phyloP scores from a whole-genome alignment of 306 rosid genomes.

The Dryas drummondii region DNA sequence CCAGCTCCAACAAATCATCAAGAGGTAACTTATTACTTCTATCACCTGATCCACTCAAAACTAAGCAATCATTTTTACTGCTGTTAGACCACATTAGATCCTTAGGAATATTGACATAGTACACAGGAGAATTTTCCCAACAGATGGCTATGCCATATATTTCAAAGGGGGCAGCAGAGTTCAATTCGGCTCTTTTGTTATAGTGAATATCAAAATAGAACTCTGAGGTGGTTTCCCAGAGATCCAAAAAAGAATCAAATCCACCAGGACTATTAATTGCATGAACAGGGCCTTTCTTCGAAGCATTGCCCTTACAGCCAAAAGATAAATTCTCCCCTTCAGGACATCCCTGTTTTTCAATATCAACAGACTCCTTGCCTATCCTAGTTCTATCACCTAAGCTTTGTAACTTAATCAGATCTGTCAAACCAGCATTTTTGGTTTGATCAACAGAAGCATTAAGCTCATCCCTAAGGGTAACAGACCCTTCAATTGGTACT shows the following conservation, averaged over 20 bases:
- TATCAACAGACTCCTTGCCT: slow-evolving; percentile 27
- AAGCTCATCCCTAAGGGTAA: slow-evolving; percentile 33
- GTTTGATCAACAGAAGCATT: slow-evolving; percentile 28
- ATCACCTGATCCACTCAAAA: slow-evolving; percentile 41
- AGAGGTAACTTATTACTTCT: slow-evolving; percentile 42
- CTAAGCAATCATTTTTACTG: slow-evolving; percentile 35
- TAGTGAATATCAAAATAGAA: slow-evolving; percentile 85
- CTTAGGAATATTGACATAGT: slow-evolving; percentile 77
- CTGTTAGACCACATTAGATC: slow-evolving; percentile 64
- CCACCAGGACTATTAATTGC: slow-evolving; percentile 69
- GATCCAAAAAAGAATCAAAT: slow-evolving; percentile 79
- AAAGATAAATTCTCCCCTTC: slow-evolving; percentile 31
- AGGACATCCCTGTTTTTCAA: slow-evolving; percentile 34
- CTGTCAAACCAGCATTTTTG: slow-evolving; percentile 30
- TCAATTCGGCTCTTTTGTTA: slow-evolving; percentile 62
- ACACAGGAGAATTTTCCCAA: slow-evolving; percentile 88
- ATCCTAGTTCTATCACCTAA: slow-evolving; percentile 35
- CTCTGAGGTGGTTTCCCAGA: slow-evolving; percentile 66
- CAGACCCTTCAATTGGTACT: slow-evolving; percentile 44
- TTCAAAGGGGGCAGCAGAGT: slow-evolving; percentile 69
- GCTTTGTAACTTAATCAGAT: slow-evolving; percentile 32
- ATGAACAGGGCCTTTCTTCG: slow-evolving; percentile 70
- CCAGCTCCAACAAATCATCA: slow-evolving; percentile 48
- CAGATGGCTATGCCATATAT: slow-evolving; percentile 85
- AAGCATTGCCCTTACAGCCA: slow-evolving; percentile 33